phyloP scores from a whole-genome alignment of 306 rosid genomes.

The Rubus parviflorus region DNA sequence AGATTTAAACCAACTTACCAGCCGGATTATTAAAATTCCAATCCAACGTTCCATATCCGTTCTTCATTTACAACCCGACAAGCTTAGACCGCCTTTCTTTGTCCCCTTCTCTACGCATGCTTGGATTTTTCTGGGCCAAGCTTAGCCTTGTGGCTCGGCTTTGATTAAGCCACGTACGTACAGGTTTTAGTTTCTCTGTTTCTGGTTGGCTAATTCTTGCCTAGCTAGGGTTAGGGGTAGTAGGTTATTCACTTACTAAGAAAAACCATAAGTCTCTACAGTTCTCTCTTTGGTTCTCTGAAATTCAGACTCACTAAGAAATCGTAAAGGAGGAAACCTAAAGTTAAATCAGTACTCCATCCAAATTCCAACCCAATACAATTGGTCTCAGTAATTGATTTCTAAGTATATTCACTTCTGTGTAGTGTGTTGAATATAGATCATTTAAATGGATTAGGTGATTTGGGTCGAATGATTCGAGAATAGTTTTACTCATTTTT shows the following conservation, averaged over 20 bases:
- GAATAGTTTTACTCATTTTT: too few relatives aligned
- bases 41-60: constrained; percentile 50
- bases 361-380: not conserved
- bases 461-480: too few relatives aligned
- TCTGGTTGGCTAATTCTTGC: not conserved
- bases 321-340: not conserved
- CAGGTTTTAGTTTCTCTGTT: not conserved
- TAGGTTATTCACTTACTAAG: not conserved
- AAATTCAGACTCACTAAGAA: not conserved
- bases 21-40: constrained; percentile 38
- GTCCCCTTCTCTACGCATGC: constrained; percentile 42
- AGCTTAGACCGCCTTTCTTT: constrained; percentile 55
- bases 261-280: too few relatives aligned
- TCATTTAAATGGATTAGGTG: too few relatives aligned
- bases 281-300: not conserved
- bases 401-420: not conserved
- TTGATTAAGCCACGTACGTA: not conserved
- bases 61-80: constrained; percentile 51
- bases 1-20: constrained; percentile 29
- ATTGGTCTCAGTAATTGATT: too few relatives aligned
- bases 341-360: not conserved
- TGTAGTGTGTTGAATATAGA: too few relatives aligned
- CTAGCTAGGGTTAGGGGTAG: not conserved
- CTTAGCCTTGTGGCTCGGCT: constrained; percentile 1
- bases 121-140: constrained; percentile 1